Evolutionary conservation across 495 filamentous ascomycete species (phyloP).

Genomic region (Aspergillus leporis): DNA sequence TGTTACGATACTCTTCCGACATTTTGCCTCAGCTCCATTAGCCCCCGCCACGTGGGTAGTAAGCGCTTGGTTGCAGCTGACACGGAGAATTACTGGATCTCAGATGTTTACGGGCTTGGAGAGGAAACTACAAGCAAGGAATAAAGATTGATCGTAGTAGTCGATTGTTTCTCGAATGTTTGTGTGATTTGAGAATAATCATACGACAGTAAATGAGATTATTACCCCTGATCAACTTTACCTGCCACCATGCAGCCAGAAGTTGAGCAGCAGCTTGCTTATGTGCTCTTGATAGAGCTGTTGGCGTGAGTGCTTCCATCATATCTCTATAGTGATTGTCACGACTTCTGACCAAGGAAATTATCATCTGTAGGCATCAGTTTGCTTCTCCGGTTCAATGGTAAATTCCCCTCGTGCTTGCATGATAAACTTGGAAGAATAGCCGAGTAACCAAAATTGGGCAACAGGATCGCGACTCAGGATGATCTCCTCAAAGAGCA

Average conservation of each 20-base stretch:
- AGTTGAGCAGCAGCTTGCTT: conserved; percentile 83
- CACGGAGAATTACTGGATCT: background rate
- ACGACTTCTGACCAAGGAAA: background rate
- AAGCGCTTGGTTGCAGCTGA: background rate
- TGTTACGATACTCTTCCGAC: background rate
- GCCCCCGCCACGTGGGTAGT: background rate
- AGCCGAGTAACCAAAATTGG: background rate
- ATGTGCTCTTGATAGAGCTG: conserved; percentile 94
- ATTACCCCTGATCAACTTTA: background rate
- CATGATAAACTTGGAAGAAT: background rate
- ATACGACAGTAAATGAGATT: background rate
- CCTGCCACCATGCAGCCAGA: background rate
- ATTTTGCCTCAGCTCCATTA: background rate
- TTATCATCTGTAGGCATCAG: conserved; percentile 52
- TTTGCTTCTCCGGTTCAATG: conserved; percentile 97
- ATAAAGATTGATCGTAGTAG: background rate
- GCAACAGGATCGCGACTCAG: conserved; percentile 77
- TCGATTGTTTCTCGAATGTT: background rate
- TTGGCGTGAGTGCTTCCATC: conserved; percentile 59
- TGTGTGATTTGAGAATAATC: background rate
- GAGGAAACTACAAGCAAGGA: background rate
- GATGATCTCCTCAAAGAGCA: conserved; percentile 96
- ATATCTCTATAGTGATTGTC: background rate
- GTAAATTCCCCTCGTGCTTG: conserved; percentile 16
- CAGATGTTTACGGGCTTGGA: background rate